These are phyloP conservation scores for Pleurotus ostreatus DNA, from an alignment of 768 basidiomycete species.

Conservation along the genomic window DNA sequence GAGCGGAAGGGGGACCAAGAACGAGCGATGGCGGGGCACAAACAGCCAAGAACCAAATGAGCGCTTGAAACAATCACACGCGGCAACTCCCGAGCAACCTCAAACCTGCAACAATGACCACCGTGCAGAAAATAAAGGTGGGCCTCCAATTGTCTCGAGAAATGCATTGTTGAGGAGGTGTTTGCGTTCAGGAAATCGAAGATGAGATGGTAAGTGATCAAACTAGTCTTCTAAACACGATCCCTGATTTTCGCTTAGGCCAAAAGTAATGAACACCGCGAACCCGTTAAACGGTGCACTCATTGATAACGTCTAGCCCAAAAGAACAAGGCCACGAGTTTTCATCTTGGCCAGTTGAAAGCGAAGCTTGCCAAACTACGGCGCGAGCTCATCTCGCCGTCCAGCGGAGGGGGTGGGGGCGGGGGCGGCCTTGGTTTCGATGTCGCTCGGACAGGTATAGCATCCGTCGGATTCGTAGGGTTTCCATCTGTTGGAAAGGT, in stretches of 20 bases:
- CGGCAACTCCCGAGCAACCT: slow-evolving; percentile 35
- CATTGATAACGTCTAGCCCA: slow-evolving; percentile 53
- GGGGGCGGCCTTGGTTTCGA: slow-evolving; percentile 93
- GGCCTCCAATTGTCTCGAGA: slow-evolving; percentile 5
- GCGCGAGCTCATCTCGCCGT: slow-evolving; percentile 81
- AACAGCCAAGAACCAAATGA: slow-evolving; percentile 8
- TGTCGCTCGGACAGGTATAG: slow-evolving; percentile 95
- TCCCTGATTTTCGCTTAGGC: slow-evolving; percentile 44
- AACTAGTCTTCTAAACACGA: slow-evolving; percentile 10
- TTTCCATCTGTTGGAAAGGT: slow-evolving; percentile 97
- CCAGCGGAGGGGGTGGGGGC: slow-evolving; percentile 83
- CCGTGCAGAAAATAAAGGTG: slow-evolving; percentile 87
- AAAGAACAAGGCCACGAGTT: slow-evolving; percentile 95
- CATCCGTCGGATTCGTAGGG: slow-evolving; percentile 90
- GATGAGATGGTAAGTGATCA: slow-evolving; percentile 83
- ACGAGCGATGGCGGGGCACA: slow-evolving; percentile 11
- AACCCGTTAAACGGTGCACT: not conserved
- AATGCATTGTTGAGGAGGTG: too few species aligned
- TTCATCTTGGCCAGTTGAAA: slow-evolving; percentile 94
- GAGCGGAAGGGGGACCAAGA: slow-evolving; percentile 7
- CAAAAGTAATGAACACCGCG: slow-evolving; percentile 58
- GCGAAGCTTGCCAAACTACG: slow-evolving; percentile 97
- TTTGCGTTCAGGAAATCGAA: slow-evolving; percentile 71
- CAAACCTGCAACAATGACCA: slow-evolving; percentile 62
- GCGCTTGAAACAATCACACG: slow-evolving; percentile 18